These are phyloP conservation scores for Mortierella hygrophila DNA, from an alignment of 192 early-diverging fungal species.

Conservation along the genomic window DNA sequence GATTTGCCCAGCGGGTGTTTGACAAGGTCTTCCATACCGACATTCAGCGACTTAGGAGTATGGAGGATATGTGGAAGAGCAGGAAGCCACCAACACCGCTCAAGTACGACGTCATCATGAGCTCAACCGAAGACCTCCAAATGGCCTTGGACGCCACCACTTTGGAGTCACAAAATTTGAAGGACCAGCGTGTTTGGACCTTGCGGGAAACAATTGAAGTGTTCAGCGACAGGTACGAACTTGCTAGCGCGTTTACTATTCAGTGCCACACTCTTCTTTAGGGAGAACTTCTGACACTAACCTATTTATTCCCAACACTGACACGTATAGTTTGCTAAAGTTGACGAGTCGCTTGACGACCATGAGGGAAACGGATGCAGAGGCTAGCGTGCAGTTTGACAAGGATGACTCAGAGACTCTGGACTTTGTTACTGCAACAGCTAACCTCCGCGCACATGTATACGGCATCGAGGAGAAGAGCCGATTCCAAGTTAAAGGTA, in stretches of 20 bases:
- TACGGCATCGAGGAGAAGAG: slow-evolving; percentile 87
- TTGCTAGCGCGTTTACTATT: neutral
- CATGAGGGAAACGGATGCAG: slow-evolving; percentile 60
- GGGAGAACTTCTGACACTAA: too few species aligned
- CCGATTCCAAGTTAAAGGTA: slow-evolving; percentile 90
- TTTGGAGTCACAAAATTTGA: slow-evolving; percentile 44
- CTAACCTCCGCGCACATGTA: slow-evolving; percentile 87
- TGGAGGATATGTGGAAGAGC: slow-evolving; percentile 92
- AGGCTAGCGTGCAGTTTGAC: slow-evolving; percentile 82
- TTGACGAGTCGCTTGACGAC: slow-evolving; percentile 65
- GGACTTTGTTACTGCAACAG: slow-evolving; percentile 93
- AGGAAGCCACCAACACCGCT: slow-evolving; percentile 80
- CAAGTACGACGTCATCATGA: slow-evolving; percentile 62
- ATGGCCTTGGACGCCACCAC: slow-evolving; percentile 32
- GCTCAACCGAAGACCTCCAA: neutral
- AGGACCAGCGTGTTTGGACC: slow-evolving; percentile 79
- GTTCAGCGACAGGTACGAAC: slow-evolving; percentile 78
- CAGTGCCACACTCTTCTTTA: neutral
- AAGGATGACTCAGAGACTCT: slow-evolving; percentile 95
- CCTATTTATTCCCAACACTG: neutral
- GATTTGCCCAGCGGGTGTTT: slow-evolving; percentile 76
- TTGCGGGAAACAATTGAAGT: slow-evolving; percentile 78
- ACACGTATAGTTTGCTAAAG: slow-evolving; percentile 57
- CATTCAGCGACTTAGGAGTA: slow-evolving; percentile 80
- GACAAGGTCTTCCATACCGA: slow-evolving; percentile 88